phyloP scores from a whole-genome alignment of 176 grass and related monocot species.

The Bromus sterilis region DNA sequence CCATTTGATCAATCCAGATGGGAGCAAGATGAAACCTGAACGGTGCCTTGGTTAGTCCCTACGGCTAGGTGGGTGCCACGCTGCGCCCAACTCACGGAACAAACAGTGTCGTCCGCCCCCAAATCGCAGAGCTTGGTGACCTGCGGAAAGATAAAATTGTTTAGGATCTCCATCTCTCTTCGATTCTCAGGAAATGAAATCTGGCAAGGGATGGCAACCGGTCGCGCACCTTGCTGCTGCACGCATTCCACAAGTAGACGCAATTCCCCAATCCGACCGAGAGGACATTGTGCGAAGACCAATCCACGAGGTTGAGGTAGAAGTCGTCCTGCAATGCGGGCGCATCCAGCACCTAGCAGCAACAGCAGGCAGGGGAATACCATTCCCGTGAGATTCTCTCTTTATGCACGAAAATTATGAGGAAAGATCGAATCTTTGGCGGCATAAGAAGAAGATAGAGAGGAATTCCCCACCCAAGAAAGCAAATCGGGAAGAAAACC shows the following conservation, averaged over 20 bases:
- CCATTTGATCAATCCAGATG: background rate
- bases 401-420: background rate
- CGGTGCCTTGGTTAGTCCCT: constrained; percentile 91
- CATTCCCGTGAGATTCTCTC: background rate
- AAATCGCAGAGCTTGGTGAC: constrained; percentile 97
- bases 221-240: constrained; percentile 86
- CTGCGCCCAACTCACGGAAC: constrained; percentile 94
- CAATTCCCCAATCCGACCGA: constrained; percentile 90
- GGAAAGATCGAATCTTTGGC: background rate
- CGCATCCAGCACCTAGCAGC: constrained; percentile 81
- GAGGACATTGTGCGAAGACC: constrained; percentile 93
- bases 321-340: constrained; percentile 98
- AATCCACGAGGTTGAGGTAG: constrained; percentile 98
- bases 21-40: constrained; percentile 49
- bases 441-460: background rate
- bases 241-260: constrained; percentile 97
- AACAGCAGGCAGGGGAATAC: background rate
- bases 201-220: background rate
- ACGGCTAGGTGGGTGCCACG: constrained; percentile 76
- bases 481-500: background rate
- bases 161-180: background rate
- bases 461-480: background rate
- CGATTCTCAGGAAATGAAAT: background rate
- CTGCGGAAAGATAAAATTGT: constrained; percentile 14
- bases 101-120: constrained; percentile 76